Conservation (phyloP, 1,284 basidiomycete species). For the Cryptococcus sp. region DNA sequence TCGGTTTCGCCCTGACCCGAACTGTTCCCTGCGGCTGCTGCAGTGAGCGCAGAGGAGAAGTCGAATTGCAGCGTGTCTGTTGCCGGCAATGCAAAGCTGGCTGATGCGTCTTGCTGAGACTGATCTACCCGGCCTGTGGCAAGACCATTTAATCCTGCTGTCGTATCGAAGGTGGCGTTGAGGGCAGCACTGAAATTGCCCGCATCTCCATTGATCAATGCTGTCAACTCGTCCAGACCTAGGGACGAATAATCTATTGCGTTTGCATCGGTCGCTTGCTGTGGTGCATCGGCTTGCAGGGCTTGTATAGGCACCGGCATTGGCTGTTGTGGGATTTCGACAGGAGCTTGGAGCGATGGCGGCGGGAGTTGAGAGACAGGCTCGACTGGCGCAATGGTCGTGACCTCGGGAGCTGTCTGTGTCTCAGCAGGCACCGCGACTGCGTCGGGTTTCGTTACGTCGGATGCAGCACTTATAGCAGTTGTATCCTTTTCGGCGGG, state of each 20-base stretch:
- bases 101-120: too few species aligned
- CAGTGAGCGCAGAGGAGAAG: constrained; percentile 5
- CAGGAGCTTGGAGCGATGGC: neutral
- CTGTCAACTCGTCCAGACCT: constrained; percentile 26
- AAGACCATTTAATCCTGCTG: neutral
- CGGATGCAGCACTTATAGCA: too few species aligned
- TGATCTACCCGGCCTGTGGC: neutral
- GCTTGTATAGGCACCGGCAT: neutral
- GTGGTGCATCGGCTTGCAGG: too few species aligned
- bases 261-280: neutral
- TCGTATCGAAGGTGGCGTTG: neutral
- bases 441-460: too few species aligned
- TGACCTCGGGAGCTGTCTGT: too few species aligned
- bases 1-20: constrained; percentile 3
- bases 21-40: constrained; percentile 1
- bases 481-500: too few species aligned
- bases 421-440: too few species aligned
- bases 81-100: too few species aligned
- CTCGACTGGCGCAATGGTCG: neutral
- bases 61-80: constrained; percentile 10
- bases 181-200: neutral
- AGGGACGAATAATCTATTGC: constrained; percentile 14
- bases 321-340: neutral
- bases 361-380: neutral
- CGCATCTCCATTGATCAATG: constrained; percentile 18